Evolutionary conservation across 805 yeast species (phyloP).

Genomic region (Candida succiphila): DNA sequence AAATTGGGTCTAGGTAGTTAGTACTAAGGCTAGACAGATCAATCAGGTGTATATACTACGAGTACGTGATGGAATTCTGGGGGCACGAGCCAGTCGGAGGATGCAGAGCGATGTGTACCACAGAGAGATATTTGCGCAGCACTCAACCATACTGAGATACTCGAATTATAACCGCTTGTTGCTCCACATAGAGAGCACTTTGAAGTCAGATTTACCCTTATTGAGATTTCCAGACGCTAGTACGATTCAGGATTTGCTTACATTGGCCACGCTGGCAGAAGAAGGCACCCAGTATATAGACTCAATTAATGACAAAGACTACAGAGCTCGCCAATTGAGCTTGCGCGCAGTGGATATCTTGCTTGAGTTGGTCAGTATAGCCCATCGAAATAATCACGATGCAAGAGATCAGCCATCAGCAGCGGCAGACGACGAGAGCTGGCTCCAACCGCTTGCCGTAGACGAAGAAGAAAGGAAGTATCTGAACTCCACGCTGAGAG

Average conservation of each 20-base stretch:
- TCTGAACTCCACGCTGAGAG: too few species aligned
- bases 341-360: constrained; percentile 24
- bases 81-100: too few species aligned
- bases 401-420: constrained; percentile 11
- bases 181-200: constrained; percentile 21
- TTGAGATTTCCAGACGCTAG: constrained; percentile 23
- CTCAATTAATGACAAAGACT: constrained; percentile 17
- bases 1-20: too few species aligned
- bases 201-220: constrained; percentile 13
- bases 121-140: too few species aligned
- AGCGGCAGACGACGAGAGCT: constrained; percentile 17
- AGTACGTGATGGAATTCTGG: too few species aligned
- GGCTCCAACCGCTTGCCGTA: constrained; percentile 5
- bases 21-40: too few species aligned
- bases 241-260: constrained; percentile 23
- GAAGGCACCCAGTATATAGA: constrained; percentile 15
- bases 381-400: neutral
- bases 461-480: constrained; percentile 11
- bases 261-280: constrained; percentile 25
- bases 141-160: constrained; percentile 5
- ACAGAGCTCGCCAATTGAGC: constrained; percentile 15
- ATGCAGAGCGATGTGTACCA: too few species aligned
- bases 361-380: constrained; percentile 2
- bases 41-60: too few species aligned
- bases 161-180: constrained; percentile 26